Evolutionary conservation across 192 early-diverging fungal species (phyloP), one percentile per base, ranked within the genome.

Genomic region (Gigaspora rosea): DNA sequence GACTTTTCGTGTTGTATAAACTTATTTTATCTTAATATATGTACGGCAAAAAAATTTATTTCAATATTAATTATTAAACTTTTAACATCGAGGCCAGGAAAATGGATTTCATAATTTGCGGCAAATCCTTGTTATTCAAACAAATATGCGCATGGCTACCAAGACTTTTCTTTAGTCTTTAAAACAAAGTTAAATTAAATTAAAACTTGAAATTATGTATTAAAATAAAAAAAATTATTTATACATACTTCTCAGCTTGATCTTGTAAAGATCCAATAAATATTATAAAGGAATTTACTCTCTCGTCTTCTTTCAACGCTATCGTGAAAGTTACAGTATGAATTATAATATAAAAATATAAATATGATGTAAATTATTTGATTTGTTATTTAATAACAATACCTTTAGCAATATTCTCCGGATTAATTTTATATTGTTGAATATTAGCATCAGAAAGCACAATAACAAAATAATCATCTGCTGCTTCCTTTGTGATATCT

Each of bases 371-470:
- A 54, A 54, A 54, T 5, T 18, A 54, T 54, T 16, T 16, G 11
- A 56, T 18, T 56, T 18, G 18, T 56, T 36, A 49, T 22, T 9
- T 62, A 47, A n/a, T 41, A 18, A 2, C 80, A 80, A 74, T 86
- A 89, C 88, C 84, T 82, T 82, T 84, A 35, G 81, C 88, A 77
- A 93, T 85, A 52, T 88, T 88, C 22, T 86, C 80, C 11, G 93
- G 91, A n/a, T 86, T 83, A 71, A 94, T 94, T 66, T 90, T 91
- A 80, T 95, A 95, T 74, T 92, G 90, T 11, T 82, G 80, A 73
- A 95, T 86, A 78, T 95, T 95, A 13, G 94, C 94, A 82, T 95
- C 94, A 20, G 91, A 92, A 32, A 95, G 73, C 12, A 95, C 88
- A 16, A 93, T 83, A 10, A 91, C 91, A 81, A 94, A 92, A 76